Evolutionary conservation across 2,329 filamentous ascomycete genomes (phyloP).

Genomic region (Penicillium paneum): DNA sequence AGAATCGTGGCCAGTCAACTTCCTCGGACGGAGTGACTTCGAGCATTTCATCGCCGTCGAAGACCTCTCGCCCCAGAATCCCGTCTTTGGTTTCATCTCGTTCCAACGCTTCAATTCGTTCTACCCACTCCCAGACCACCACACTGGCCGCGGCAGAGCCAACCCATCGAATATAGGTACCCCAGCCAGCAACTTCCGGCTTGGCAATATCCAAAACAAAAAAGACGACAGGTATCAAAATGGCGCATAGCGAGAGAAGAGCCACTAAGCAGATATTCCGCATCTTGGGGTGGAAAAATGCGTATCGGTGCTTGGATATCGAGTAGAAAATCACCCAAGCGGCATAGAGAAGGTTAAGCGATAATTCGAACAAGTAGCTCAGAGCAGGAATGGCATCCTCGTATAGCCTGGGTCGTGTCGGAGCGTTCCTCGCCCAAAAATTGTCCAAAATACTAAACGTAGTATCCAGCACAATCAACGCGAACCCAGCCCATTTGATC

Average conservation of each 20-base stretch:
- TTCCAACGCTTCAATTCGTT: slow-evolving; percentile 87
- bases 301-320: slow-evolving; percentile 85
- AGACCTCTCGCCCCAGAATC: slow-evolving; percentile 84
- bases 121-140: slow-evolving; percentile 98
- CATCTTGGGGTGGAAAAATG: slow-evolving; percentile 88
- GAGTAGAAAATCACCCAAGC: slow-evolving; percentile 94
- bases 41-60: slow-evolving; percentile 91
- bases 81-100: slow-evolving; percentile 92
- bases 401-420: slow-evolving; percentile 66
- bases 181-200: slow-evolving; percentile 83
- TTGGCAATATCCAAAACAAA: slow-evolving; percentile 88
- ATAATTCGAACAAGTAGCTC: slow-evolving; percentile 85
- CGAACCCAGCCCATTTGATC: slow-evolving; percentile 98
- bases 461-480: slow-evolving; percentile 83
- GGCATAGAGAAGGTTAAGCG: slow-evolving; percentile 81
- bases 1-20: slow-evolving; percentile 46
- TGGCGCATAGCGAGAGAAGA: slow-evolving; percentile 71
- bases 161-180: slow-evolving; percentile 95
- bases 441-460: slow-evolving; percentile 90
- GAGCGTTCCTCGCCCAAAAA: slow-evolving; percentile 58
- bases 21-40: slow-evolving; percentile 62
- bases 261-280: slow-evolving; percentile 82
- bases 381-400: slow-evolving; percentile 86
- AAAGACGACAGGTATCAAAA: slow-evolving; percentile 85
- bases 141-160: slow-evolving; percentile 89